Evolutionary conservation across 257 asterid genomes (phyloP), one percentile per base, ranked within the genome.

Genomic region (Fraxinus americana): DNA sequence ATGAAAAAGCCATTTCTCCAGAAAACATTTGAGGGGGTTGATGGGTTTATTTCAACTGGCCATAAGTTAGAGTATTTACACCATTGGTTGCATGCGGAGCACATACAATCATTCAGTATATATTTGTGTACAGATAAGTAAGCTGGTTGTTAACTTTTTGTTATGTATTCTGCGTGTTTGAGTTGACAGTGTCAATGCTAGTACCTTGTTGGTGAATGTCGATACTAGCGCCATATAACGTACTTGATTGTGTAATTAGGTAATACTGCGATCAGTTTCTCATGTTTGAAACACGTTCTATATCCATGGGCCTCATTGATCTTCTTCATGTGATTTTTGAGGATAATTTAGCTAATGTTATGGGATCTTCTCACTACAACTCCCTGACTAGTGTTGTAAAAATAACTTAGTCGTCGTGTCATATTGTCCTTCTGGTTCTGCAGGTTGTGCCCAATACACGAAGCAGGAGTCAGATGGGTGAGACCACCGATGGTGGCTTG

Each of bases 381-480:
- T 30, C 21, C 63, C 38, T 9, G 38, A 34, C 63, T 35, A 48
- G 21, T 65, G 12, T 52, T 21, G 1, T 48, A 61, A 30, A 30
- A 48, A 43, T 11, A 17, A 17, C 7, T 57, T 75, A 68, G 50
- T 30, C 77, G 11, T 76, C 10, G 29, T 57, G 38, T 52, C 50
- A 61, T 73, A 67, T 68, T 21, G 14, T 70, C 68, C 73, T 75
- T 73, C 72, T 34, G 78, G 74, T 67, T 72, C 25, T 81, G 85
- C 90, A 96, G 99, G 99, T 96, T 73, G 98, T 92, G 74, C 98
- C 98, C 85, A 92, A 96, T 79, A 78, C 99, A 43, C 82, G 98
- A 77, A 96, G 99, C 88, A 91, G 99, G 88, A 96, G 99, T 80
- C 99, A 96, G 91, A 96, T 96, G 99, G 99, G 99, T 77, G 99